phyloP scores from a whole-genome alignment of 352 stramenopile genomes.

The Phytophthora capsici region DNA sequence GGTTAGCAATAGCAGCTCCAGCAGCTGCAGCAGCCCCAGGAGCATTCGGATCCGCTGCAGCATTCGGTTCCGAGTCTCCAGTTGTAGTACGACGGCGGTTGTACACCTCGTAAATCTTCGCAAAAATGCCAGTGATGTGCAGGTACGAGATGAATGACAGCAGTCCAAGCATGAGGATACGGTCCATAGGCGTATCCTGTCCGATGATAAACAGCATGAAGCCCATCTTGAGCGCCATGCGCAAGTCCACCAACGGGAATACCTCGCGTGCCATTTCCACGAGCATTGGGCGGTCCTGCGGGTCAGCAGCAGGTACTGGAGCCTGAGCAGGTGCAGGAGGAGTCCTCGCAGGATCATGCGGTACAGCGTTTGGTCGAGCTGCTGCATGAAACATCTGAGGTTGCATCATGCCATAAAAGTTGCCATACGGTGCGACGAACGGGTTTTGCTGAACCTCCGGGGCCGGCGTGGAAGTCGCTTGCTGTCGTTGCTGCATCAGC shows the following conservation, averaged over 20 bases:
- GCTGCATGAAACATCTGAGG: conserved; percentile 37
- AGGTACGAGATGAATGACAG: conserved; percentile 82
- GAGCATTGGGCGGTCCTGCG: conserved; percentile 32
- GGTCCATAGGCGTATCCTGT: conserved; percentile 80
- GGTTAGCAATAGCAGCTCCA: conserved; percentile 24
- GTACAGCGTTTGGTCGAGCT: conserved; percentile 6
- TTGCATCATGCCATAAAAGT: conserved; percentile 44
- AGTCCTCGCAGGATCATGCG: conserved; percentile 10
- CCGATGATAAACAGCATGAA: conserved; percentile 92
- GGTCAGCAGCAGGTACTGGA: conserved; percentile 15
- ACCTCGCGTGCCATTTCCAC: conserved; percentile 65
- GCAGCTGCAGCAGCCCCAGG: conserved; percentile 26
- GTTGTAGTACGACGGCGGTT: conserved; percentile 42
- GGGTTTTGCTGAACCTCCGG: conserved; percentile 15
- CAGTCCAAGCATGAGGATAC: conserved; percentile 74
- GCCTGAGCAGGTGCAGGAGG: conserved; percentile 4
- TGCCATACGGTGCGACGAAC: conserved; percentile 39
- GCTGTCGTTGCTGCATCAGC: conserved; percentile 46
- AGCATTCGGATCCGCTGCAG: conserved; percentile 18
- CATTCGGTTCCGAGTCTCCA: conserved; percentile 20
- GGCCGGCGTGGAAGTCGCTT: background rate
- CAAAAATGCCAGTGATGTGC: conserved; percentile 86
- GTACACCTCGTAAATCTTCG: conserved; percentile 82
- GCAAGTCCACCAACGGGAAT: conserved; percentile 69
- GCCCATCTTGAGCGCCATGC: conserved; percentile 84